These are phyloP conservation scores for Begonia fuchsioides DNA, from an alignment of 306 rosid species.

Conservation along the genomic window DNA sequence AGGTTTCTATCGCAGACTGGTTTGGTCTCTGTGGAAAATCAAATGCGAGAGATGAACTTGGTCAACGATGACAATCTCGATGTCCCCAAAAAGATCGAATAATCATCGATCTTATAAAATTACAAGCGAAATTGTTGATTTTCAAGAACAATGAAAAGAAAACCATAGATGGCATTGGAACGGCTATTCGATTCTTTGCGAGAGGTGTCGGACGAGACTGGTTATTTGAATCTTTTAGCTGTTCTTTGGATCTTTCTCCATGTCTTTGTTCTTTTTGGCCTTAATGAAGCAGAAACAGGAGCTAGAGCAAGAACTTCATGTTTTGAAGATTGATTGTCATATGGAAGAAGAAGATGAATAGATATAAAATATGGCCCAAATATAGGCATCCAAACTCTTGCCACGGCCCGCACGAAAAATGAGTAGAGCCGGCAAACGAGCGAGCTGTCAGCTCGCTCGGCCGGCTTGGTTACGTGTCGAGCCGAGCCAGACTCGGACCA, in stretches of 20 bases:
- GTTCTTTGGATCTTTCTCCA: slow-evolving; percentile 27
- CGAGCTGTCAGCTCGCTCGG: too few species aligned
- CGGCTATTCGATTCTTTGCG: slow-evolving; percentile 4
- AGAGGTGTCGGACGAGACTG: slow-evolving; percentile 1
- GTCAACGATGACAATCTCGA: slow-evolving; percentile 23
- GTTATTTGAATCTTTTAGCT: slow-evolving; percentile 21
- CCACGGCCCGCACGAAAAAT: too few species aligned
- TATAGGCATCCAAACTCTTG: too few species aligned
- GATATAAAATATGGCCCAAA: too few species aligned
- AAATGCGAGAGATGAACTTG: slow-evolving; percentile 70
- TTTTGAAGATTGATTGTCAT: slow-evolving; percentile 1
- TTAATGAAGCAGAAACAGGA: slow-evolving; percentile 45
- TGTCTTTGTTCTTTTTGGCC: slow-evolving; percentile 24
- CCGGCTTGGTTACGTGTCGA: too few species aligned
- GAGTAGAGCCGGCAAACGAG: too few species aligned
- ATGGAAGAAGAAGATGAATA: too few species aligned
- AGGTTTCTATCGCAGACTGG: slow-evolving; percentile 89
- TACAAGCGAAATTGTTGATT: slow-evolving; percentile 11
- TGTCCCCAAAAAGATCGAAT: slow-evolving; percentile 18
- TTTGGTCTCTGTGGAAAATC: slow-evolving; percentile 63
- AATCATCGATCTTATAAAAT: slow-evolving; percentile 16
- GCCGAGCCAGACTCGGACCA: too few species aligned
- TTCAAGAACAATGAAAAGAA: slow-evolving; percentile 1
- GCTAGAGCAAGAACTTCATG: slow-evolving; percentile 43
- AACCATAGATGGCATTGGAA: slow-evolving; percentile 5